phyloP scores from a whole-genome alignment of 2,329 filamentous ascomycete species.

The Rugonectria rugulosa region DNA sequence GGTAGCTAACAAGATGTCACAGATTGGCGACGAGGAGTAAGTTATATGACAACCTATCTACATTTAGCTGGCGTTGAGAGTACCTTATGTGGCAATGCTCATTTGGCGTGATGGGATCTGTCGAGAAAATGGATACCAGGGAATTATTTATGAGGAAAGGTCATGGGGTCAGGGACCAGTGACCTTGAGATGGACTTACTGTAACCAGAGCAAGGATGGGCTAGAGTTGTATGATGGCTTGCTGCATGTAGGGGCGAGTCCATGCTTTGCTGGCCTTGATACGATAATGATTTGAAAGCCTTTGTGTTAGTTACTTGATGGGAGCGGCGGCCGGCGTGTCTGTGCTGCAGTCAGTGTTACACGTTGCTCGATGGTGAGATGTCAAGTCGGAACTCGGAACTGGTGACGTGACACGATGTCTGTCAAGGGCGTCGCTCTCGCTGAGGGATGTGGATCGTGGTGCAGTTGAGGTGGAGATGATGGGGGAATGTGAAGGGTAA shows the following conservation, averaged over 20 bases:
- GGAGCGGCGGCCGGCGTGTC: background rate
- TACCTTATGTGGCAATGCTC: constrained; percentile 24
- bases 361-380: background rate
- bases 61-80: constrained; percentile 27
- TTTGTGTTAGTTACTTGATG: constrained; percentile 13
- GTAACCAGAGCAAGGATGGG: constrained; percentile 15
- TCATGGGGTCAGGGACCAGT: constrained; percentile 1
- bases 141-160: constrained; percentile 18
- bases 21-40: constrained; percentile 53
- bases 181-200: constrained; percentile 13
- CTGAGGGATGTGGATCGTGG: constrained; percentile 4
- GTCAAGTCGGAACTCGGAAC: background rate
- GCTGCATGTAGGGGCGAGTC: constrained; percentile 13
- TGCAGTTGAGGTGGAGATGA: background rate
- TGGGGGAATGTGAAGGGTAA: background rate
- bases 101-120: constrained; percentile 22
- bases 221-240: constrained; percentile 13
- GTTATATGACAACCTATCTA: constrained; percentile 22
- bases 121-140: constrained; percentile 28
- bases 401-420: background rate
- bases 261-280: constrained; percentile 3
- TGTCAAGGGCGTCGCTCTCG: background rate
- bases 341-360: background rate
- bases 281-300: constrained; percentile 26
- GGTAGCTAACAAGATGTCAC: constrained; percentile 13